Base-by-base conservation (phyloP, 495 filamentous ascomycete species). In the Daldinia childiae region DNA sequence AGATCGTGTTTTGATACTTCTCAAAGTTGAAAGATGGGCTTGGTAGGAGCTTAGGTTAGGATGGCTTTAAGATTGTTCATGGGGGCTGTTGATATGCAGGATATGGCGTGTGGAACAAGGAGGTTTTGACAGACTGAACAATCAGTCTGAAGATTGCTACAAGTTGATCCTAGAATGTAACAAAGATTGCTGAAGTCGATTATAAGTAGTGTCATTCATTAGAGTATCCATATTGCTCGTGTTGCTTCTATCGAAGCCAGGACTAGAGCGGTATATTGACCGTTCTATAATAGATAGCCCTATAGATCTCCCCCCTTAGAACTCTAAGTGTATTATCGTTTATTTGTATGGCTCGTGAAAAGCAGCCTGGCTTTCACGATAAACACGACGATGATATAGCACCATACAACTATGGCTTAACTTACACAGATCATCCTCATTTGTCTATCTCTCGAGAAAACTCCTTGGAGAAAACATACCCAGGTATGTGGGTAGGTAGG, bases 191-290 rank as follows among this genome's bases (percentile, higher is more conserved):
- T 26, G 26, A 36, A 21, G 19, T 26, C 15, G 3, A 51, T 60
- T 26, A 34, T 34, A 34, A 29, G 9, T 62, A 34, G 65, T 68
- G 65, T 73, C 39, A 68, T 29, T 73, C 39, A 68, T 29, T 8
- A 73, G 70, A 62, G 24, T 69, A 61, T 68, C 19, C 57, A 39
- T 58, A 69, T 41, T 65, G 15, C 56, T 57, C 50, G 59, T 30
- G 38, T 27, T 69, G 17, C 43, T 62, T 61, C 50, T 58, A 45
- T 56, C 51, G 17, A 58, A 57, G 4, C 39, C 54, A 60, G 38
- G 58, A 34, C 55, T 65, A 58, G 50, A 68, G 50, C 19, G 38
- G 64, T 59, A 58, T 15, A 62, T 36, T 54, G 24, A 55, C 55
- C 45, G 29, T 51, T 56, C 43, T 24, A 34, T 1, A 55, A 41